phyloP scores from a whole-genome alignment of 352 stramenopile species.

The Pythium dissotocum region DNA sequence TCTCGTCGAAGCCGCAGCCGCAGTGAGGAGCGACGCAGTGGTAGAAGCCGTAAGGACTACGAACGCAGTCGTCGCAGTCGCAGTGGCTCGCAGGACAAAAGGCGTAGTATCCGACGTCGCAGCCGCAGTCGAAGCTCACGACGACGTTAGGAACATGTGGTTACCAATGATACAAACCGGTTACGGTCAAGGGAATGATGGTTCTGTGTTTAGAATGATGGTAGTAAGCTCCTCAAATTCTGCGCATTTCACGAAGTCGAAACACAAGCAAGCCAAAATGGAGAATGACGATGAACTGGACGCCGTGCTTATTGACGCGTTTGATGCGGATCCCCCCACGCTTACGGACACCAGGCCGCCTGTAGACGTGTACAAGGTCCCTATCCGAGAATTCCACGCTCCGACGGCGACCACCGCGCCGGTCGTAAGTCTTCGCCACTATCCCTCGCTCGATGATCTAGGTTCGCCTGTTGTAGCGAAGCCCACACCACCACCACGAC shows the following conservation, averaged over 20 bases:
- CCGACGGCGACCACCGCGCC: neutral
- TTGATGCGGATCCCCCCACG: slow-evolving; percentile 34
- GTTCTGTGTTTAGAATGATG: neutral
- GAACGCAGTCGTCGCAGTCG: slow-evolving; percentile 17
- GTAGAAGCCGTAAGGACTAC: neutral
- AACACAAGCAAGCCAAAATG: slow-evolving; percentile 8
- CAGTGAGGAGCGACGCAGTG: slow-evolving; percentile 6
- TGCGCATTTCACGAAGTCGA: neutral
- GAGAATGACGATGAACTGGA: slow-evolving; percentile 42
- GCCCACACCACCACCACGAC: neutral
- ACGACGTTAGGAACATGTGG: slow-evolving; percentile 20
- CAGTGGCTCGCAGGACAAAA: neutral
- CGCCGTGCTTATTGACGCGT: slow-evolving; percentile 64
- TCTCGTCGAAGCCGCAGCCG: slow-evolving; percentile 25
- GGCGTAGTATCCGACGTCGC: neutral
- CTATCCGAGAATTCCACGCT: neutral
- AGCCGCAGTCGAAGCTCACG: slow-evolving; percentile 17
- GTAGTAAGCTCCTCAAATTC: neutral
- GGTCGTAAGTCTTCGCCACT: slow-evolving; percentile 13
- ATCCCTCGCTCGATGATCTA: slow-evolving; percentile 16
- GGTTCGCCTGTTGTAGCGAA: neutral
- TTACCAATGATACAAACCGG: neutral
- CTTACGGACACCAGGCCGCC: neutral
- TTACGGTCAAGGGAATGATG: slow-evolving; percentile 10
- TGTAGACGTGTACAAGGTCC: neutral